Evolutionary conservation across 805 yeast genomes (phyloP), one percentile per base, ranked within the genome.

Genomic region (Starmerella powellii): DNA sequence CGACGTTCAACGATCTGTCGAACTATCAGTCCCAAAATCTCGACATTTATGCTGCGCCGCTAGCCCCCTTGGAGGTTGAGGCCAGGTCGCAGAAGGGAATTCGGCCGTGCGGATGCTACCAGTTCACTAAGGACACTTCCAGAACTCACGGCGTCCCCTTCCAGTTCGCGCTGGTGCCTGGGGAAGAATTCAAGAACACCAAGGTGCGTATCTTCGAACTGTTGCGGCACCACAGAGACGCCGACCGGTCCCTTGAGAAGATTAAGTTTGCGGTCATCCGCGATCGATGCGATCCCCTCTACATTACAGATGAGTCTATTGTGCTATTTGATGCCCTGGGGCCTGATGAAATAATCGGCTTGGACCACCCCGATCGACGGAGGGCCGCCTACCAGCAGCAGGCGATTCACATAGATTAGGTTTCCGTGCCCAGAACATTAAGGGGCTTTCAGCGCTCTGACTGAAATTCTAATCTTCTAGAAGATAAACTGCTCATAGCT

Each of bases 301-400:
- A 26, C 56, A 51, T 51, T 69, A 75, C 72, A 2, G 76, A 76
- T 40, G 76, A 74, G 20, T 72, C 71, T 6, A 50, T 72, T 34
- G 65, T 70, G 4, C 62, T 86, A 15, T 80, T 65, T 56, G 78
- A 77, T 41, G 71, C 70, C 32, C 56, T 78, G 44, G 60, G 65
- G 15, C 64, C 66, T 8, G 66, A 66, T 34, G 78, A 73, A 45
- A 68, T 67, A 26, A 63, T 91, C 39, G 93, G 87, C 21, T 65
- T 91, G 56, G 95, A 91, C 56, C 94, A 84, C 55, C 86, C 91
- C 1, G 95, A 85, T 57, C 73, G 91, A 55, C 43, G 47, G 16
- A 42, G 51, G 6, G 20, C 28, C 18, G 24, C 18, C 10, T 33
- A 15, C 13, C 51, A 46, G 2, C 51, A 47, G 34, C 50, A 51